Evolutionary conservation across 495 filamentous ascomycete genomes (phyloP).

Genomic region (Articulospora tetracladia): DNA sequence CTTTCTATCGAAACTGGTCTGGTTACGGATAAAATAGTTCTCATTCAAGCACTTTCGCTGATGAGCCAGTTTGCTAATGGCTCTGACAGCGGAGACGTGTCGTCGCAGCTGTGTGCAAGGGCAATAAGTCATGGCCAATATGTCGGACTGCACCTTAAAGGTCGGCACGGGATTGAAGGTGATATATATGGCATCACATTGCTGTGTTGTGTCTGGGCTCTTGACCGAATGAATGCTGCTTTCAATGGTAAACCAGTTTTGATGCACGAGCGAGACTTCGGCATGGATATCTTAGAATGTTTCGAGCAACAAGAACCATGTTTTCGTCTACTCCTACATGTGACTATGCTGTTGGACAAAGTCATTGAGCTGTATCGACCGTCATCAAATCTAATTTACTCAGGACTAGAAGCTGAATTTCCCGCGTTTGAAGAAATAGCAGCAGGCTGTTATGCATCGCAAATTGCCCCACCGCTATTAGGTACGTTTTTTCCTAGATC

Average conservation of each 20-base stretch:
- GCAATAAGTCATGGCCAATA: constrained; percentile 61
- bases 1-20: constrained; percentile 30
- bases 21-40: constrained; percentile 25
- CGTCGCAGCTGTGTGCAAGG: constrained; percentile 15
- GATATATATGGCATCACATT: constrained; percentile 32
- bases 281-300: constrained; percentile 45
- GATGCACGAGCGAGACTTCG: constrained; percentile 62
- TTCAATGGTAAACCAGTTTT: constrained; percentile 62
- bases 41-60: constrained; percentile 28
- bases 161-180: constrained; percentile 22
- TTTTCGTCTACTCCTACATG: constrained; percentile 42
- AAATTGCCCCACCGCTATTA: constrained; percentile 34
- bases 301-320: constrained; percentile 45
- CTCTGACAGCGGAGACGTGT: constrained; percentile 25
- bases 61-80: constrained; percentile 28
- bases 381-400: too few relatives aligned
- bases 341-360: constrained; percentile 52
- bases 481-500: constrained; percentile 36
- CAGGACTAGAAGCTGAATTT: constrained; percentile 41
- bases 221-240: constrained; percentile 61
- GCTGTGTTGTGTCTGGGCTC: constrained; percentile 64
- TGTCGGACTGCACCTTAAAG: constrained; percentile 55
- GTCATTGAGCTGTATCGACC: constrained; percentile 69
- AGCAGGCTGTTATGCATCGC: constrained; percentile 36
- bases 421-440: constrained; percentile 67